Percentiles rank a stretch among this genome's conserved stretches.
Conservation (phyloP, 2,329 filamentous ascomycete species). For the Aspergillaceae sp. region DNA sequence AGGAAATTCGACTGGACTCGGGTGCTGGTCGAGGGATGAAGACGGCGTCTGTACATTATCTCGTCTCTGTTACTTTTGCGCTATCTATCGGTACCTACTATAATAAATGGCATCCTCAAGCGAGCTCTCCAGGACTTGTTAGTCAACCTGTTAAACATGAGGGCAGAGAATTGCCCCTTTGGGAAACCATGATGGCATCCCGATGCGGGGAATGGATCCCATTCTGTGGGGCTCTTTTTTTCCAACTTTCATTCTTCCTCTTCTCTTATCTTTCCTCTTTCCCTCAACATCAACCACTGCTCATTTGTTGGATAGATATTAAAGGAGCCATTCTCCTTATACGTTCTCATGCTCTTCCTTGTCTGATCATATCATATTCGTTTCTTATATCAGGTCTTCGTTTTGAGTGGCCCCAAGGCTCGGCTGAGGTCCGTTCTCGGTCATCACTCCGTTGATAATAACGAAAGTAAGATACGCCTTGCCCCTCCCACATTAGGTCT, state of each 20-base stretch:
- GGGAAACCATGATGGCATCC: not conserved
- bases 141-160: not conserved
- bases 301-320: not conserved
- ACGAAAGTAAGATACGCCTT: not conserved
- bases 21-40: conserved; percentile 45
- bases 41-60: not conserved
- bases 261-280: not conserved
- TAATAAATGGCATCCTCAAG: not conserved
- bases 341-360: not conserved
- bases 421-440: not conserved
- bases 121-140: too few species aligned
- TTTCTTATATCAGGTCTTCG: not conserved
- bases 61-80: not conserved
- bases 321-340: too few species aligned
- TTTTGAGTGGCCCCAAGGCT: not conserved
- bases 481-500: too few species aligned
- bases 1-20: conserved; percentile 85
- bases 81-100: not conserved
- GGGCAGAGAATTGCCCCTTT: not conserved
- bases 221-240: not conserved
- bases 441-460: not conserved
- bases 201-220: not conserved
- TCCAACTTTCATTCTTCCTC: not conserved
- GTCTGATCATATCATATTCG: not conserved
- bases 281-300: not conserved